Base-by-base conservation (phyloP, 202 grass and related monocot genomes). In the Carex arenaria region DNA sequence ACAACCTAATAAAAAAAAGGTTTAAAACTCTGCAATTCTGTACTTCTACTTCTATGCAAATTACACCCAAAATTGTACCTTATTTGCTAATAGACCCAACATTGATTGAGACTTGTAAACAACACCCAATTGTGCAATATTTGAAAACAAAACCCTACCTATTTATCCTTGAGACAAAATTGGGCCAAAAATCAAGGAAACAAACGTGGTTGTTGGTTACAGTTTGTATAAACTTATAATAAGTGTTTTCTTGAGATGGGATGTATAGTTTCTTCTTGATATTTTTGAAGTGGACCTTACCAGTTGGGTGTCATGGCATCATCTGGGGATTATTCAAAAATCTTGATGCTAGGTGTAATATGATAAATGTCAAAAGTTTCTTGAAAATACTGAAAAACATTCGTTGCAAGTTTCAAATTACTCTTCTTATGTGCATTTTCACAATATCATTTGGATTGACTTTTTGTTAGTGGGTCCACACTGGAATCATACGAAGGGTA, bases 1-100 rank as follows among this genome's bases (percentile, higher is more conserved):
- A 98, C 89, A 93, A 85, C 72, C 61, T 84, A 83, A 64, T 92
- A 20, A 98, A 89, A 61, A 98, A 92, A 87, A 95, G 96, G 96
- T 98, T 67, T 52, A 47, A 86, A 75, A 7, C 78, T 87, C 70
- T 57, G 75, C 51, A 66, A 71, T 86, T 82, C 3, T 82, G 61
- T 73, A 81, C 78, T 49, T 15, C 7, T 86, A 38, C 59, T 77
- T 75, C 18, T 56, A 77, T 77, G 13, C 52, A 57, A 34, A 77
- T 59, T 76, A 19, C 23, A 36, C 0, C 7, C 52, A 78, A 78
- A 7, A 12, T 36, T 60, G 7, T 77, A 36, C 28, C 14, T 38
- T 59, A 59, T 78, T 78, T 78, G 30, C 53, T 9, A 38, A 17
- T 28, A 36, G 30, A 12, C 18, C 10, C 3, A 34, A 36, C 53